Base-by-base conservation (phyloP, 2,329 filamentous ascomycete genomes). In the Scedosporium apiospermum region DNA sequence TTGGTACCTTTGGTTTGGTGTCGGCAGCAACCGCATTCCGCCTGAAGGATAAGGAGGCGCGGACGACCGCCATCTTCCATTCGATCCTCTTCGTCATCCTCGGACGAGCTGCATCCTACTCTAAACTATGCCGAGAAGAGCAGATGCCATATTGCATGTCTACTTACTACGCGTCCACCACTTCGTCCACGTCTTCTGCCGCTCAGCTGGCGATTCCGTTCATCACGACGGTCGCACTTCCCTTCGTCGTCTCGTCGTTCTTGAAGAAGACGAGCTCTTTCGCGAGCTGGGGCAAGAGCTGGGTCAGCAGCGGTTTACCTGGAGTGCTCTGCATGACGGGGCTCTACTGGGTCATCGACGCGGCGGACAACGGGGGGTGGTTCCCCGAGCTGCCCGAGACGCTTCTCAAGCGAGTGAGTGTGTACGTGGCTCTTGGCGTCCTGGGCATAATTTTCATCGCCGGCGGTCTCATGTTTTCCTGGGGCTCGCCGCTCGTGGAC, bases 91-190 rank as follows among this genome's bases (percentile, higher is more conserved):
- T 99, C 70, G 80, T 95, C 63, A 71, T 91, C 4, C 81, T 98
- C 12, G 88, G 88, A 14, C 87, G 93, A 62, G 62, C 93, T 3
- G 89, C 92, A 0, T 96, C 93, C 1, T 87, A 93, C 67, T 97
- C 95, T 9, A 90, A 92, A 67, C 86, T 99, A 21, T 99, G 95
- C 72, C 88, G 95, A 63, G 95, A 99, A 74, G 95, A 99, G 76
- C 95, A 99, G 76, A 97, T 98, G 91, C 95, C 95, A 0, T 96
- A 89, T 76, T 99, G 95, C 78, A 86, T 85, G 62, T 96, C 93
- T 1, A 97, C 95, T 0, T 99, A 97, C 77, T 99, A 99, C 71
- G 89, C 92, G 4, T 97, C 93, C 0, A 85, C 88, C 9, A 90
- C 88, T 2, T 96, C 93, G 0, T 98, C 95, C 0, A 98, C 93